Evolutionary conservation across 768 basidiomycete species (phyloP), one percentile per base, ranked within the genome.

Genomic region (Xerocomellus chrysenteron): DNA sequence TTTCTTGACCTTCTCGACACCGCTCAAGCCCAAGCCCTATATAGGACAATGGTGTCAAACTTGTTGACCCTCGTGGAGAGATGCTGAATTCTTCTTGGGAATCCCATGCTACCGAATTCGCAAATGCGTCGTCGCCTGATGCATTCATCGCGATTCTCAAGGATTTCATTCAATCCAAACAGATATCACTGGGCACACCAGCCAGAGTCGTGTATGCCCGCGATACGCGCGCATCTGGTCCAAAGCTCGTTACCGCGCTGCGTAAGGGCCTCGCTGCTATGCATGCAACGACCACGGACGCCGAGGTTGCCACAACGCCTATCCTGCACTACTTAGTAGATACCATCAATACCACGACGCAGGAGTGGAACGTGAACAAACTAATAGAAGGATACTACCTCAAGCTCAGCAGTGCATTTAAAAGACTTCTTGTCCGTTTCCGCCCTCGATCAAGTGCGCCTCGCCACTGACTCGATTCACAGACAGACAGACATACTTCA

Each of bases 31-130:
- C 21, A 56, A 33, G 19, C 52, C 47, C 57, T 59, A 24, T 54
- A 9, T 67, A 97, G 94, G 97, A 99, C 72, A 99, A 99, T 70
- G 97, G 97, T 30, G 97, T 98, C 60, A 99, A 99, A 74, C 83
- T 99, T 39, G 94, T 99, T 39, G 97, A 99, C 75, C 93, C 97
- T 21, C 86, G 84, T 14, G 97, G 97, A 21, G 96, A 99, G 73
- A 99, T 99, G 97, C 81, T 99, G 11, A 91, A 97, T 68, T 77
- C 88, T 2, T 81, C 90, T 39, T 99, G 97, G 97, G 97, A 99
- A 71, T 67, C 68, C 2, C 84, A 95, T 70, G 94, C 95, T 6
- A 96, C 97, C 11, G 73, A 74, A 8, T 75, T 99, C 14, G 90
- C 96, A 54, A 98, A 98, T 69, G 91, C 92, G 30, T 61, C 81